Evolutionary conservation across 2,329 filamentous ascomycete species (phyloP).

Genomic region (Neoarthrinium moseri): DNA sequence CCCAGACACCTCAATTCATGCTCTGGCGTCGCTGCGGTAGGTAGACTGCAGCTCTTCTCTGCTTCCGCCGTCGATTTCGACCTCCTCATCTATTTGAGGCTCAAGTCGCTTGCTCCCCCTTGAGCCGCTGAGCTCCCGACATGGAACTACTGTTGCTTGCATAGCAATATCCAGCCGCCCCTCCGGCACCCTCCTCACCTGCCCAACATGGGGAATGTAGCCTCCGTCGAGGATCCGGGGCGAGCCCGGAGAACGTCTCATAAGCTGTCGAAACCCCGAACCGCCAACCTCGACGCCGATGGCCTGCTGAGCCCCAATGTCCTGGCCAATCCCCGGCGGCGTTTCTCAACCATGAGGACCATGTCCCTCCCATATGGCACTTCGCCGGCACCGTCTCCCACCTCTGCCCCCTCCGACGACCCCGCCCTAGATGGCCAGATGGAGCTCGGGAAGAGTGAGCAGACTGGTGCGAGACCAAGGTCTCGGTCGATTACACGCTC

Average conservation of each 20-base stretch:
- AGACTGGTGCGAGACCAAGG: background rate
- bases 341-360: conserved; percentile 26
- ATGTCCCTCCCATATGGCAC: conserved; percentile 21
- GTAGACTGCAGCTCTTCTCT: background rate
- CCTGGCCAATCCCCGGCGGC: conserved; percentile 28
- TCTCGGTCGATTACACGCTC: conserved; percentile 15
- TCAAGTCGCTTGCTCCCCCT: background rate
- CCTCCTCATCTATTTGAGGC: background rate
- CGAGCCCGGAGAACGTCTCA: conserved; percentile 37
- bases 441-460: conserved; percentile 8
- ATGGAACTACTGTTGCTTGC: background rate
- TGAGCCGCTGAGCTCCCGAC: background rate
- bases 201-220: conserved; percentile 48
- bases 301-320: conserved; percentile 37
- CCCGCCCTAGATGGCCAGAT: conserved; percentile 4
- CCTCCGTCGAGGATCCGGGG: conserved; percentile 43
- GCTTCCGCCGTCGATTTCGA: background rate
- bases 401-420: conserved; percentile 15
- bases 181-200: conserved; percentile 20
- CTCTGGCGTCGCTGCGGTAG: background rate
- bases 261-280: conserved; percentile 52
- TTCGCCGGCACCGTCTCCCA: conserved; percentile 17
- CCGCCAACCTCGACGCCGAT: conserved; percentile 38
- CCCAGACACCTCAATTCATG: background rate
- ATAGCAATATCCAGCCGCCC: conserved; percentile 4